A percentile compares a stretch with the other conserved stretches of the same genome.
Evolutionary conservation across 106 monocot genomes (phyloP).

Genomic region (Dioscorea zingiberensis): DNA sequence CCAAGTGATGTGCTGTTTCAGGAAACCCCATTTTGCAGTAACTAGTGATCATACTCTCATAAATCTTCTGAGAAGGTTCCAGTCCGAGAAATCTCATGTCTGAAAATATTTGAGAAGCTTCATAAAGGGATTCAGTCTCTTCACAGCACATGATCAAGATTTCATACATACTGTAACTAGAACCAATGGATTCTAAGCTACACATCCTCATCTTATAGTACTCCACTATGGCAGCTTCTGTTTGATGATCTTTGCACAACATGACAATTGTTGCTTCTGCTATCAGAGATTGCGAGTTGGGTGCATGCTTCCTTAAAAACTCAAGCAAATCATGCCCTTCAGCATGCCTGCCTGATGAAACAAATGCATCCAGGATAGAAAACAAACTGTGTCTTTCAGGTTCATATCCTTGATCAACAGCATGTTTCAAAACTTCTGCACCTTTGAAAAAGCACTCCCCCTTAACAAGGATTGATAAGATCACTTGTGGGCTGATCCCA

Average conservation of each 20-base stretch:
- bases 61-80: conserved; percentile 51
- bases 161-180: conserved; percentile 45
- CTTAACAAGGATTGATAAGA: conserved; percentile 60
- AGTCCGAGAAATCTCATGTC: conserved; percentile 73
- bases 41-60: conserved; percentile 39
- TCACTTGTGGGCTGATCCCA: conserved; percentile 36
- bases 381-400: conserved; percentile 42
- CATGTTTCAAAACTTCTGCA: conserved; percentile 56
- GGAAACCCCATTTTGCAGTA: conserved; percentile 84
- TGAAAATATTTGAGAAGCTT: conserved; percentile 82
- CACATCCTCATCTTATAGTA: conserved; percentile 46
- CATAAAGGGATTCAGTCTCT: conserved; percentile 38
- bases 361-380: conserved; percentile 51
- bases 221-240: conserved; percentile 53
- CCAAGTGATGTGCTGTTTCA: conserved; percentile 75
- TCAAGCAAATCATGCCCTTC: conserved; percentile 56
- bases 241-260: conserved; percentile 42
- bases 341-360: conserved; percentile 26
- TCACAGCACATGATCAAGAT: conserved; percentile 51
- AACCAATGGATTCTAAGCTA: conserved; percentile 10
- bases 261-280: conserved; percentile 51
- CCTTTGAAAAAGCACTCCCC: conserved; percentile 56
- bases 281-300: conserved; percentile 36
- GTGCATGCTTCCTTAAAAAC: conserved; percentile 40
- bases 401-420: conserved; percentile 48